Evolutionary conservation across 331 rosid genomes (phyloP).

Genomic region (Prunus yedoensis): DNA sequence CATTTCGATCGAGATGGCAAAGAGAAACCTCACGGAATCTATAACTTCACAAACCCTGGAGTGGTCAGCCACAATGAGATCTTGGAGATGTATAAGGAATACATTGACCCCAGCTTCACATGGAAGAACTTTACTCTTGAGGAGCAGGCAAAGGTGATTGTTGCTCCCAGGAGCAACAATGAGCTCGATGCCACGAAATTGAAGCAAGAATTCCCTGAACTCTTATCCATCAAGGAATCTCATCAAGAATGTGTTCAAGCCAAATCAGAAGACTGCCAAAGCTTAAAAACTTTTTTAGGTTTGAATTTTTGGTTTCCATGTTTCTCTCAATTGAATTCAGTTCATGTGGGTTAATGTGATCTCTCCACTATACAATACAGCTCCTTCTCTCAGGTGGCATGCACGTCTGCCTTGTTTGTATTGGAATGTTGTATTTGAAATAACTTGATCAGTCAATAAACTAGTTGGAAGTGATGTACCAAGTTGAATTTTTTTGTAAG

Average conservation of each 20-base stretch:
- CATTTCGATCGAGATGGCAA: constrained; percentile 77
- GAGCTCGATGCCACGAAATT: constrained; percentile 72
- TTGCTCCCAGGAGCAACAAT: constrained; percentile 84
- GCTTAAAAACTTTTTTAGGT: constrained; percentile 36
- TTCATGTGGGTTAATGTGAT: constrained; percentile 23
- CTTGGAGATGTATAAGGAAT: constrained; percentile 67
- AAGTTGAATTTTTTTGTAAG: constrained; percentile 8
- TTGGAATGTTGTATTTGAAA: constrained; percentile 33
- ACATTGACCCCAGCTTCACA: constrained; percentile 60
- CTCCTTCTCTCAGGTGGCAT: constrained; percentile 15
- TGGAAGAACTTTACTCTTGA: constrained; percentile 82
- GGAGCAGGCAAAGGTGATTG: constrained; percentile 89
- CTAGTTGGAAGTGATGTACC: constrained; percentile 24
- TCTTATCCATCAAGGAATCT: constrained; percentile 85
- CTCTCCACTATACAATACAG: constrained; percentile 12
- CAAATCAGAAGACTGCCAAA: constrained; percentile 52
- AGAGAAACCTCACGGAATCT: constrained; percentile 85
- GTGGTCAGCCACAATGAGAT: constrained; percentile 95
- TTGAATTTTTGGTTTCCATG: constrained; percentile 13
- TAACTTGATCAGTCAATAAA: constrained; percentile 35
- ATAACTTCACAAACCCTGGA: constrained; percentile 91
- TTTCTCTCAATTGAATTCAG: constrained; percentile 32
- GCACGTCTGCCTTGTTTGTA: constrained; percentile 31
- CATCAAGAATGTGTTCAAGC: constrained; percentile 67
- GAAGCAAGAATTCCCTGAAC: constrained; percentile 70